These are phyloP conservation scores for Aspergillus sparsus DNA, from an alignment of 495 filamentous ascomycete species.

Conservation along the genomic window DNA sequence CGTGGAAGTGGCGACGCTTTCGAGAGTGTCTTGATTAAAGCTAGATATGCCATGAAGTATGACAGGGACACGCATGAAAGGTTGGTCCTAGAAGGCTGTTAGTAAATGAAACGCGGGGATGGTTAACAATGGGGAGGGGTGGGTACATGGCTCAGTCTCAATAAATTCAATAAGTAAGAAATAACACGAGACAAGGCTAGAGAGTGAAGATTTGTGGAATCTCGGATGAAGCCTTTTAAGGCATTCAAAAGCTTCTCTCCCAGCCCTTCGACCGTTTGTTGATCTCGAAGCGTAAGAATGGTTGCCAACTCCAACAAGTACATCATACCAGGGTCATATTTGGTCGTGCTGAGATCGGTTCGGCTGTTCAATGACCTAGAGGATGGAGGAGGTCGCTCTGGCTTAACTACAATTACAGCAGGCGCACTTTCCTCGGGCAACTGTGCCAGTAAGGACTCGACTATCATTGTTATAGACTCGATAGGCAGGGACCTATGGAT, in stretches of 20 bases:
- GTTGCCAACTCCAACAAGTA: constrained; percentile 90
- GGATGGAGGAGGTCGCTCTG: constrained; percentile 62
- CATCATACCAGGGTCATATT: constrained; percentile 85
- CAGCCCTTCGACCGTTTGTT: constrained; percentile 65
- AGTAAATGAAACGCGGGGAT: constrained; percentile 25
- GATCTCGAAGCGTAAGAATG: constrained; percentile 75
- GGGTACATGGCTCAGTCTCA: constrained; percentile 82
- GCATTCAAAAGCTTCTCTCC: constrained; percentile 79
- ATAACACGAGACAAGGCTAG: constrained; percentile 78
- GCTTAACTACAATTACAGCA: constrained; percentile 82
- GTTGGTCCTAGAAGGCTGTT: constrained; percentile 65
- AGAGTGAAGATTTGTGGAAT: constrained; percentile 74
- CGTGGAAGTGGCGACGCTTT: constrained; percentile 71
- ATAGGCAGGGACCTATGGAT: constrained; percentile 64
- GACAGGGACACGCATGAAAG: constrained; percentile 89
- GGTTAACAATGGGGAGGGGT: background rate
- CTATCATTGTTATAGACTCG: constrained; percentile 63
- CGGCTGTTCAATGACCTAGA: constrained; percentile 47
- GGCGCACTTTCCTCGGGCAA: constrained; percentile 83
- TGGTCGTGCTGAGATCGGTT: constrained; percentile 54
- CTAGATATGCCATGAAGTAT: constrained; percentile 88
- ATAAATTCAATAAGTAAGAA: constrained; percentile 80
- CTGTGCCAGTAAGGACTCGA: constrained; percentile 74
- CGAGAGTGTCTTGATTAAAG: constrained; percentile 74
- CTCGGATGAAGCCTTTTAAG: constrained; percentile 76